Percentiles rank a stretch among this genome's conserved stretches.
Conservation (phyloP, 2,329 filamentous ascomycete genomes). For the Neurospora crassa region DNA sequence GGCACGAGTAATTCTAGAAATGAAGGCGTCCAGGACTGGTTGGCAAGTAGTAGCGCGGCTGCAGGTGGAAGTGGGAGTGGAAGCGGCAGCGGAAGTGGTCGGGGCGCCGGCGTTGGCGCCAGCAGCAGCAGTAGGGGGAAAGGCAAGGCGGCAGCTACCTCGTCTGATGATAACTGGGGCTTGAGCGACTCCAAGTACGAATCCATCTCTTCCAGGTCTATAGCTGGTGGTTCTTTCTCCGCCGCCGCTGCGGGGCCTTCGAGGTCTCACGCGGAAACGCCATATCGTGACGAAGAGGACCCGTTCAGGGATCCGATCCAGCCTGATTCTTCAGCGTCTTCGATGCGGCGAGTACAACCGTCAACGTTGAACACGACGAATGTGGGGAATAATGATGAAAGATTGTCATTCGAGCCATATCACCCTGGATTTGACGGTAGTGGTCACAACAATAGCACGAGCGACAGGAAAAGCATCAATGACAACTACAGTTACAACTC, state of each 20-base stretch:
- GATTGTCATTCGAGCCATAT: constrained; percentile 24
- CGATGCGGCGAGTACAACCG: constrained; percentile 6
- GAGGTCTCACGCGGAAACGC: constrained; percentile 10
- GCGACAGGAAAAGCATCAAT: not conserved
- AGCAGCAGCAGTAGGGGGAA: constrained; percentile 6
- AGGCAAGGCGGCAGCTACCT: constrained; percentile 6
- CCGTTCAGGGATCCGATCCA: constrained; percentile 26
- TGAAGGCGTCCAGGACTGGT: not conserved
- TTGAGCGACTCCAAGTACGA: not conserved
- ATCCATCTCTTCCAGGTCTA: not conserved
- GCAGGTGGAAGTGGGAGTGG: not conserved
- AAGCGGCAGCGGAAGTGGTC: not conserved
- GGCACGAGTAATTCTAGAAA: constrained; percentile 3
- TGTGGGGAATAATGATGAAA: constrained; percentile 6
- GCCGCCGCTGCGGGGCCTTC: constrained; percentile 9
- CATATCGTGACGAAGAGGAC: constrained; percentile 19
- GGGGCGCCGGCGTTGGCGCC: not conserved
- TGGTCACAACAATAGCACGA: constrained; percentile 6
- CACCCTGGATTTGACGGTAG: constrained; percentile 23
- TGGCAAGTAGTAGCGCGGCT: not conserved
- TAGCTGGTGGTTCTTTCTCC: constrained; percentile 4
- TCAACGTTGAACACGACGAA: not conserved
- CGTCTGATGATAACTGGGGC: not conserved
- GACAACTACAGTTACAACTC: not conserved
- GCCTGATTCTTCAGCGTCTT: constrained; percentile 10